These are phyloP conservation scores for Globisporangium polare DNA, from an alignment of 352 stramenopile species.

Conservation along the genomic window DNA sequence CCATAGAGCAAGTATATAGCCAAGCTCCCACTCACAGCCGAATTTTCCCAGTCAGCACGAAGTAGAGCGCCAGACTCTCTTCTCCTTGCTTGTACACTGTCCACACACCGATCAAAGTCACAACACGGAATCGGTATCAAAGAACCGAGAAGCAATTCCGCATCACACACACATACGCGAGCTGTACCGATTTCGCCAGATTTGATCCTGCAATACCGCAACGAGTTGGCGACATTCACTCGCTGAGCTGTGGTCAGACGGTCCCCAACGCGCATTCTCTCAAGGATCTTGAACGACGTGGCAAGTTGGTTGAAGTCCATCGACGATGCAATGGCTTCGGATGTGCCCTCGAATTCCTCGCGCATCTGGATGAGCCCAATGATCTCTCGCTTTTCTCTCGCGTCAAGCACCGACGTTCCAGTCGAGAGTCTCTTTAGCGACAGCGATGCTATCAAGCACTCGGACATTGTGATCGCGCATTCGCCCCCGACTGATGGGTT, in stretches of 20 bases:
- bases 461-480: conserved; percentile 31
- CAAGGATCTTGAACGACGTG: conserved; percentile 25
- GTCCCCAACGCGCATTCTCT: conserved; percentile 22
- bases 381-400: conserved; percentile 20
- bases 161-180: neutral
- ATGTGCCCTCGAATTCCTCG: conserved; percentile 9
- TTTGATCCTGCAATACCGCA: conserved; percentile 22
- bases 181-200: conserved; percentile 19
- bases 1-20: neutral
- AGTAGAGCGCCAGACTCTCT: conserved; percentile 23
- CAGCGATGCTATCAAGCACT: conserved; percentile 34
- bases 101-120: neutral
- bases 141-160: neutral
- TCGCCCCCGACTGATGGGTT: neutral
- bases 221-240: conserved; percentile 17
- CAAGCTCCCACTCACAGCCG: conserved; percentile 19
- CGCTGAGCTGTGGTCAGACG: conserved; percentile 20
- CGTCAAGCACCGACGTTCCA: neutral
- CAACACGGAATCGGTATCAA: neutral
- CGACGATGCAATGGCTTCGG: neutral
- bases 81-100: conserved; percentile 34
- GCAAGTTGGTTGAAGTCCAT: conserved; percentile 16
- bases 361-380: conserved; percentile 23
- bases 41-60: conserved; percentile 28
- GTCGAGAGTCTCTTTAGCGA: neutral